These are phyloP conservation scores for Kingdonia uniflora DNA, from an alignment of 164 flowering plant genomes.

Conservation along the genomic window DNA sequence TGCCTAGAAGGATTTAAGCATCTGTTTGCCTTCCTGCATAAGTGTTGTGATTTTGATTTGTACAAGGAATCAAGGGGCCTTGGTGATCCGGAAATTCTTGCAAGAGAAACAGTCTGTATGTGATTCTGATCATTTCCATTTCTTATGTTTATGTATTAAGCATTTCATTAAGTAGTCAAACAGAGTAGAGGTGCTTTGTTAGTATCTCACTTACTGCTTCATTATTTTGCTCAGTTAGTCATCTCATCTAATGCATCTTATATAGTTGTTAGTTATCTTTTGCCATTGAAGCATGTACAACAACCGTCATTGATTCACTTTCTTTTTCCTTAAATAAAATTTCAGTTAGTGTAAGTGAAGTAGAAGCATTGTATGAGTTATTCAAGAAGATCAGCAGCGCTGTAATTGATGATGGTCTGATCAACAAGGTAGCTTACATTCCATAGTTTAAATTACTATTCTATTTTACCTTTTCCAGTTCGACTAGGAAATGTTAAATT, in stretches of 20 bases:
- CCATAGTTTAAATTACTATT: background rate
- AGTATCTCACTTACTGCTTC: no score
- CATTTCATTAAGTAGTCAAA: no score
- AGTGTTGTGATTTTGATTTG: slow-evolving; percentile 54
- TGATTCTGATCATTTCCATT: background rate
- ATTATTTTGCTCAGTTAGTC: no score
- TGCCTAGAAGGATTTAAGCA: slow-evolving; percentile 63
- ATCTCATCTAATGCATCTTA: no score
- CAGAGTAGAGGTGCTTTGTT: no score
- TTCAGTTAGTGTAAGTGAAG: slow-evolving; percentile 90
- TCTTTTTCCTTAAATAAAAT: slow-evolving; percentile 4
- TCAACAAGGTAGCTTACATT: slow-evolving; percentile 77
- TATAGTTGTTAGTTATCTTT: no score
- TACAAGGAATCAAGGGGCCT: slow-evolving; percentile 48
- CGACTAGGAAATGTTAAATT: no score
- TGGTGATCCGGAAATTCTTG: slow-evolving; percentile 67
- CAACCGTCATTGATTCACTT: background rate
- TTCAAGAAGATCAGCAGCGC: slow-evolving; percentile 92
- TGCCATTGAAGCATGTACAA: background rate
- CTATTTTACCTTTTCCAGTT: background rate
- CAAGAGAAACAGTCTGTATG: slow-evolving; percentile 86
- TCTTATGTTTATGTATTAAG: no score
- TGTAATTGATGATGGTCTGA: slow-evolving; percentile 81
- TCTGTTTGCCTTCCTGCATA: slow-evolving; percentile 40
- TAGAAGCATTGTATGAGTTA: slow-evolving; percentile 76